Conservation (phyloP, 1,284 basidiomycete genomes). For the Microbotryum violaceum region DNA sequence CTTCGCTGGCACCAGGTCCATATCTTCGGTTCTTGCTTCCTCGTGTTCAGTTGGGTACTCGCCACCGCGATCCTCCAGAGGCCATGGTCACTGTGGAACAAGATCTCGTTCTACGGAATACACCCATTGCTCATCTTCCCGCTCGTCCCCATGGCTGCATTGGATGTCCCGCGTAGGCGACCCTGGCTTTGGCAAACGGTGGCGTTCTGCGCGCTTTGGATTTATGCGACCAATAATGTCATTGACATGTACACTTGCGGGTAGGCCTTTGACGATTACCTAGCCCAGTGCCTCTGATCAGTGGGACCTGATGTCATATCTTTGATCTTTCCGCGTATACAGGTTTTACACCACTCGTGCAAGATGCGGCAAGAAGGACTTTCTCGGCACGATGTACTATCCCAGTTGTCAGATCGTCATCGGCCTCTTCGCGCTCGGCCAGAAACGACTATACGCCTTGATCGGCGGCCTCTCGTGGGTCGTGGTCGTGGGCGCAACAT, state of each 20-base stretch:
- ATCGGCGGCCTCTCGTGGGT: constrained; percentile 48
- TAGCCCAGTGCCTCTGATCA: constrained; percentile 42
- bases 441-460: constrained; percentile 59
- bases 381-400: constrained; percentile 46
- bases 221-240: constrained; percentile 41
- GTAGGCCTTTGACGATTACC: constrained; percentile 31
- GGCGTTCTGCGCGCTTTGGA: constrained; percentile 53
- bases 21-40: constrained; percentile 57
- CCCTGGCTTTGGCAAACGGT: constrained; percentile 55
- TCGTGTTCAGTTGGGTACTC: constrained; percentile 60
- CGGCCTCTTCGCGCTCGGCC: constrained; percentile 64
- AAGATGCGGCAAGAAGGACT: constrained; percentile 27
- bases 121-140: constrained; percentile 45
- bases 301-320: constrained; percentile 37
- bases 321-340: constrained; percentile 50
- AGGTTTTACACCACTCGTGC: constrained; percentile 29
- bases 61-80: constrained; percentile 42
- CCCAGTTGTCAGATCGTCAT: constrained; percentile 62
- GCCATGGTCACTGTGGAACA: constrained; percentile 25
- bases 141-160: constrained; percentile 53
- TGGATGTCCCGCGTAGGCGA: constrained; percentile 60
- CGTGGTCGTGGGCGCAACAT: constrained; percentile 13
- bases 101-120: constrained; percentile 44
- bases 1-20: constrained; percentile 8
- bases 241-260: constrained; percentile 51